phyloP scores from a whole-genome alignment of 345 rosid species.

The Populus euphratica region DNA sequence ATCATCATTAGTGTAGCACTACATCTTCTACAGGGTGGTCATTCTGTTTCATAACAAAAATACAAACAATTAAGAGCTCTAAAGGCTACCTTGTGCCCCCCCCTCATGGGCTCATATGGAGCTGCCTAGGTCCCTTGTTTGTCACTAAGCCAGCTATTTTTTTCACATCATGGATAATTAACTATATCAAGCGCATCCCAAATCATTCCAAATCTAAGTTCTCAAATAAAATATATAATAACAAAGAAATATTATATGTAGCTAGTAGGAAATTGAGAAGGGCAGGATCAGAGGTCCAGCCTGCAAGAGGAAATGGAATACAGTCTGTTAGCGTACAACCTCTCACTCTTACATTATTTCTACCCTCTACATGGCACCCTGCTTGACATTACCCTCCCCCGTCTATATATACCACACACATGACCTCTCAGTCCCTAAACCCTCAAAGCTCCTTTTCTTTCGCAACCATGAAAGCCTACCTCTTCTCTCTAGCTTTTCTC shows the following conservation, averaged over 20 bases:
- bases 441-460: constrained; percentile 8
- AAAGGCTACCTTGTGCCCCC: background rate
- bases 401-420: constrained; percentile 20
- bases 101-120: background rate
- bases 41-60: background rate
- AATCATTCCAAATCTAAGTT: constrained; percentile 6
- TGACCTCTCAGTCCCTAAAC: background rate
- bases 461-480: constrained; percentile 25
- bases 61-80: background rate
- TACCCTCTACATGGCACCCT: constrained; percentile 12
- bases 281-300: constrained; percentile 16
- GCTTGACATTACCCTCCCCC: constrained; percentile 8
- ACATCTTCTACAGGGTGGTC: background rate
- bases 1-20: background rate
- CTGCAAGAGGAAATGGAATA: constrained; percentile 47
- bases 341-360: background rate
- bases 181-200: background rate
- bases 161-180: background rate
- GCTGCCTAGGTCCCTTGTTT: background rate
- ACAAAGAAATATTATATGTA: constrained; percentile 1
- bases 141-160: background rate
- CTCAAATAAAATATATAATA: background rate
- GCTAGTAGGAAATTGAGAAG: constrained; percentile 8
- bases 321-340: constrained; percentile 47
- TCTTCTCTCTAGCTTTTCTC: constrained; percentile 20